Percentiles rank a stretch among this genome's conserved stretches.
Evolutionary conservation across 1,284 basidiomycete species (phyloP).

Genomic region (Cryptococcus sp.): DNA sequence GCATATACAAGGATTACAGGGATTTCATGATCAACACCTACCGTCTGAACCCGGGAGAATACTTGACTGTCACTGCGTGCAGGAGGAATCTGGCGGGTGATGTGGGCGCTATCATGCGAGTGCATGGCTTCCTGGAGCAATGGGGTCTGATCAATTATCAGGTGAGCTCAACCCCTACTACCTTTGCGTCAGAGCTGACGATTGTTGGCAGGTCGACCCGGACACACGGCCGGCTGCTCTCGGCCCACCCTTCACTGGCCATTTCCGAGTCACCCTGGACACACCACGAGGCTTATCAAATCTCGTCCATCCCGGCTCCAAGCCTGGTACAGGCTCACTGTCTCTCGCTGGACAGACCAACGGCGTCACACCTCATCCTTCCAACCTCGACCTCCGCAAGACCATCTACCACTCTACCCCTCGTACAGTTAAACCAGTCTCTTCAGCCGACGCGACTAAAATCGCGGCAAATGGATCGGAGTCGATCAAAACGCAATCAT

Average conservation of each 20-base stretch:
- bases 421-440: constrained; percentile 63
- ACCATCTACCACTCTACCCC: constrained; percentile 88
- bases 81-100: constrained; percentile 94
- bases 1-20: constrained; percentile 98
- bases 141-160: constrained; percentile 99
- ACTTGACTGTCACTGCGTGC: constrained; percentile 97
- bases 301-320: constrained; percentile 79
- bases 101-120: constrained; percentile 97
- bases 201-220: constrained; percentile 79
- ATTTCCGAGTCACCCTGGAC: constrained; percentile 96
- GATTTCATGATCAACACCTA: constrained; percentile 99
- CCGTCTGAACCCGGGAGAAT: constrained; percentile 89
- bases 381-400: constrained; percentile 73
- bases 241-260: constrained; percentile 96
- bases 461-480: constrained; percentile 59
- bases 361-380: constrained; percentile 63
- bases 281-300: constrained; percentile 95
- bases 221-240: constrained; percentile 91
- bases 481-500: constrained; percentile 57
- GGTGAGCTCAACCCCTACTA: constrained; percentile 63
- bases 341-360: constrained; percentile 56
- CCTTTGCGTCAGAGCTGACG: constrained; percentile 29
- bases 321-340: constrained; percentile 53
- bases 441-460: constrained; percentile 64
- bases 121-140: constrained; percentile 97